Base-by-base conservation (phyloP, 495 filamentous ascomycete genomes). In the Aspergillus leporis region DNA sequence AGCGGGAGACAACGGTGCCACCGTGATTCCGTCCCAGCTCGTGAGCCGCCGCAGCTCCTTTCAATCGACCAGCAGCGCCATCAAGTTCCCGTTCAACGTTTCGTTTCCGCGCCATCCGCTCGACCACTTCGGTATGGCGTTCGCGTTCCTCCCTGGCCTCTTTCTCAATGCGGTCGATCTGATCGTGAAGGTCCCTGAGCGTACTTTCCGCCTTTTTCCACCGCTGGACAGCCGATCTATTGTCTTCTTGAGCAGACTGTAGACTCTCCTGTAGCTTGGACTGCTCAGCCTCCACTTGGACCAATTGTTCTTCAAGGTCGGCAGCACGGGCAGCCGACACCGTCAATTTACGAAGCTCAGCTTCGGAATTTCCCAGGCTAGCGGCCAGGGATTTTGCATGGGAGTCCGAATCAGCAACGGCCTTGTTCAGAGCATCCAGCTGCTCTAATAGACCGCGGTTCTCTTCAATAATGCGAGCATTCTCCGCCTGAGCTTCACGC, bases 91-190 rank as follows among this genome's bases (percentile, higher is more conserved):
- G 83, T 65, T 92, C 89, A 23, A 93, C 87, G 18, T 79, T 78
- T 40, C 86, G 80, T 62, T 89, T 85, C 61, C 88, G 83, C 64
- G 94, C 90, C 79, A 97, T 87, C 14, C 92, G 85, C 55, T 85
- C 81, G 36, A 95, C 78, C 30, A 96, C 75, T 65, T 97, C 92
- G 23, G 85, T 77, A 68, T 97, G 92, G 21, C 90, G 81, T 55
- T 91, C 88, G 30, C 87, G 84, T 74, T 98, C 93, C 61, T 94
- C 86, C 49, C 79, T 81, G 8, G 92, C 86, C 67, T 97, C 93
- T 59, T 81, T 83, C 69, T 97, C 92, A 60, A 98, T 95, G 43
- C 85, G 80, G 65, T 97, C 93, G 8, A 98, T 81, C 67, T 97
- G 91, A 40, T 93, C 90, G 64, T 93, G 86, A 9, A 97, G 75